Evolutionary conservation across 148 eudicot species (phyloP).

Genomic region (Arctostaphylos glauca): DNA sequence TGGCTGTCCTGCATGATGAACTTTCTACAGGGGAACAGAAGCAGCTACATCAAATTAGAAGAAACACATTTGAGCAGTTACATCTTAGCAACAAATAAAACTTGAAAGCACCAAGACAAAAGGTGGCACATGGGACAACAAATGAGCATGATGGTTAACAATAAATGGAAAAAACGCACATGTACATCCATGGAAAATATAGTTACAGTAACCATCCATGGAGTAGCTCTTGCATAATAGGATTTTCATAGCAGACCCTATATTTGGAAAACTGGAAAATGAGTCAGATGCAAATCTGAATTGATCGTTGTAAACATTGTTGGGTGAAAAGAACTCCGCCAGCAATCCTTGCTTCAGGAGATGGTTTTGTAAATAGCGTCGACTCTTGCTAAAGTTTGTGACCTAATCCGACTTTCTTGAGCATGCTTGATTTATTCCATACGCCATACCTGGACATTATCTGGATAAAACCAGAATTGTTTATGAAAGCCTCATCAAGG

Average conservation of each 20-base stretch:
- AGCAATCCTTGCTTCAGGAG: not conserved
- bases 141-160: not conserved
- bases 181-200: not conserved
- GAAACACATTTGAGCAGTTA: not conserved
- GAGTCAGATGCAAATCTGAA: not conserved
- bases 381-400: not conserved
- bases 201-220: not conserved
- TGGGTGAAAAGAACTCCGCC: not conserved
- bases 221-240: not conserved
- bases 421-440: not conserved
- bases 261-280: not conserved
- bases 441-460: not conserved
- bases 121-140: not conserved
- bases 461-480: not conserved
- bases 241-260: too few species aligned
- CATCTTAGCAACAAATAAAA: conserved; percentile 1
- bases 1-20: conserved; percentile 86
- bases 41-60: conserved; percentile 7
- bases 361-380: not conserved
- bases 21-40: conserved; percentile 51
- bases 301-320: not conserved
- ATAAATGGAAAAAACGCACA: not conserved
- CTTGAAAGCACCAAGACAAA: not conserved
- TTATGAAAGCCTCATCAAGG: not conserved
- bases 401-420: not conserved